Base-by-base conservation (phyloP, 1,284 basidiomycete species). In the Boletus calvinii region DNA sequence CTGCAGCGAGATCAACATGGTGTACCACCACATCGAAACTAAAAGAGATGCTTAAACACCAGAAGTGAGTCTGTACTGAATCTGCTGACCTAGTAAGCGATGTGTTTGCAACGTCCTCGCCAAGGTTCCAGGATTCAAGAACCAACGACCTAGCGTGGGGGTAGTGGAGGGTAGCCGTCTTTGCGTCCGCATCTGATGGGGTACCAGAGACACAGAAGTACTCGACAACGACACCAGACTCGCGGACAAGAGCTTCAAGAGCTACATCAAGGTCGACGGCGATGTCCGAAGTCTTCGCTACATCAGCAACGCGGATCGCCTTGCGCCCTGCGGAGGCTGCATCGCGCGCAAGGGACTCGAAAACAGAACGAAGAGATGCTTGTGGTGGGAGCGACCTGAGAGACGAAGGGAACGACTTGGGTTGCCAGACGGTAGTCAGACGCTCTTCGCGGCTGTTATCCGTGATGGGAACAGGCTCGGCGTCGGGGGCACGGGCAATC, bases 351-450 rank as follows among this genome's bases (percentile, higher is more conserved):
- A 66, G 50, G 3, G 41, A 34, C 6, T 64, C 54, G 31, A 66
- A 65, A 29, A 58, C 46, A 2, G 59, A 52, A 22, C 17, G 24
- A 31, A 67, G 40, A 17, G 58, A 57, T n/a, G 50, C 22, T 26
- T 46, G 52, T 0, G 52, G 8, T 3, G 53, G 26, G 0, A 60
- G 8, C 3, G 50, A 51, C 9, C 34, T 0, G 6, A 63, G 50
- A 4, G 53, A 52, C 3, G 53, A 41, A 32, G 65, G 63, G 50
- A 67, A 65, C 1, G 56, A 45, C 44, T 62, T 65, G 6, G 52
- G 55, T 48, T 68, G 66, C 64, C 64, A 68, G 1, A 44, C 31
- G 10, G 61, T 66, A 2, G 66, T 63, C 42, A 68, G 36, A 41
- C 65, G 62, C 24, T 66, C 57, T 12, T 62, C 63, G 13, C 48